Evolutionary conservation across 2,329 filamentous ascomycete species (phyloP).

Genomic region (Aspergillus sp.): DNA sequence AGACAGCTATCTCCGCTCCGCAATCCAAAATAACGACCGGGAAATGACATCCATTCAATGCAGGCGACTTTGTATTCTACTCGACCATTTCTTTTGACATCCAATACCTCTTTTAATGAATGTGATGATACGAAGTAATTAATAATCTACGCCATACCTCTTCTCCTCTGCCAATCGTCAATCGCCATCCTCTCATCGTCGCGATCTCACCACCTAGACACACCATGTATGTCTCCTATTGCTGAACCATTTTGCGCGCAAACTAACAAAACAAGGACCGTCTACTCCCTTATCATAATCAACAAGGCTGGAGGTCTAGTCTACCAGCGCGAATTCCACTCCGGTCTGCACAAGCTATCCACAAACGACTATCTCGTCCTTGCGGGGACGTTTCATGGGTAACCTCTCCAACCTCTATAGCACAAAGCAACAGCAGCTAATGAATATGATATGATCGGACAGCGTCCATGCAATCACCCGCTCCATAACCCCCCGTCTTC

Average conservation of each 20-base stretch:
- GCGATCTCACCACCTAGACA: not conserved
- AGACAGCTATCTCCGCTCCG: not conserved
- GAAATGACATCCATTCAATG: too few relatives aligned
- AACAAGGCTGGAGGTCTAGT: conserved; percentile 97
- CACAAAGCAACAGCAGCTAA: conserved; percentile 1
- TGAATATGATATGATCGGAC: not conserved
- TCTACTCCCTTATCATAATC: conserved; percentile 93
- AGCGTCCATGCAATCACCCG: conserved; percentile 61
- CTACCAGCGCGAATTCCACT: conserved; percentile 90
- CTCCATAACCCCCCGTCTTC: conserved; percentile 43
- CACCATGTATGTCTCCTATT: not conserved
- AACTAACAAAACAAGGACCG: conserved; percentile 56
- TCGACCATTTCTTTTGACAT: too few relatives aligned
- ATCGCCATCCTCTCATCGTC: not conserved
- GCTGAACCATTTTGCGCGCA: not conserved
- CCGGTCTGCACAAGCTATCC: conserved; percentile 77
- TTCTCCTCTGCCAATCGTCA: not conserved
- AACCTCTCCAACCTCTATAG: conserved; percentile 20
- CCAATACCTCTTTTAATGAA: not conserved
- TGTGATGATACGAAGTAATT: not conserved
- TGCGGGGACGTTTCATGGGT: conserved; percentile 96
- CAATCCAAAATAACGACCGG: too few relatives aligned
- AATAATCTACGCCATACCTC: not conserved
- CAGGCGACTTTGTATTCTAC: too few relatives aligned
- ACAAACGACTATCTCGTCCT: conserved; percentile 97